Base-by-base conservation (phyloP, 1,284 basidiomycete species). In the Acaromyces ingoldii region DNA sequence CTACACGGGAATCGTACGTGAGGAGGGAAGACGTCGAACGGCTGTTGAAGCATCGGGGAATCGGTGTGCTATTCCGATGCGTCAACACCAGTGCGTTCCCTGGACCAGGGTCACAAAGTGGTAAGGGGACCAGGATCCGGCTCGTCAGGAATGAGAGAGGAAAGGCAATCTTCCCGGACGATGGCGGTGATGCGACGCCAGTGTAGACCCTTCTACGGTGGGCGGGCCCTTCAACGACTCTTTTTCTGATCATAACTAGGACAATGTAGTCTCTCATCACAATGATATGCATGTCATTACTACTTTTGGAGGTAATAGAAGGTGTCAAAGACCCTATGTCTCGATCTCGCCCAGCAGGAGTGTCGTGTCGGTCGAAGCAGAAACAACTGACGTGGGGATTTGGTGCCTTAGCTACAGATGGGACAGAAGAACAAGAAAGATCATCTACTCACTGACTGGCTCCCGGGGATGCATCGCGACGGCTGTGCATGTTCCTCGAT, bases 401-500 rank as follows among this genome's bases (percentile, higher is more conserved):
- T 25, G 49, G 49, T 15, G 34, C 28, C 11, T 28, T 13, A 26
- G 13, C 38, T 39, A 53, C 22, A 33, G 13, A 41, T 38, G 37
- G 17, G 28, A 21, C 7, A 44, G 42, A 46, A 34, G 47, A 30
- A 31, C 44, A 33, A 40, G 44, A 31, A 42, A 31, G 17, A 56
- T 3, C 19, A 38, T 39, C 6, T 24, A 61, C 49, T 47, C 44
- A 55, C 62, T 61, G 47, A 76, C 66, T 3, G 74, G 71, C 51
- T 75, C 72, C 21, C 44, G 58, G 1, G 74, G 74, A 57, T 76
- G 74, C 40, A 72, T 61, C n/a, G 62, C 63, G 9, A 67, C 67
- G 1, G 70, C 67, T 1, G 74, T 76, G 38, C 67, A 70, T 1
- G 72, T 72, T 3, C 74, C 74, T 50, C 59, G 63, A 49, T 76